phyloP scores from a whole-genome alignment of 169 alveolate species.

The Plasmodium berghei region DNA sequence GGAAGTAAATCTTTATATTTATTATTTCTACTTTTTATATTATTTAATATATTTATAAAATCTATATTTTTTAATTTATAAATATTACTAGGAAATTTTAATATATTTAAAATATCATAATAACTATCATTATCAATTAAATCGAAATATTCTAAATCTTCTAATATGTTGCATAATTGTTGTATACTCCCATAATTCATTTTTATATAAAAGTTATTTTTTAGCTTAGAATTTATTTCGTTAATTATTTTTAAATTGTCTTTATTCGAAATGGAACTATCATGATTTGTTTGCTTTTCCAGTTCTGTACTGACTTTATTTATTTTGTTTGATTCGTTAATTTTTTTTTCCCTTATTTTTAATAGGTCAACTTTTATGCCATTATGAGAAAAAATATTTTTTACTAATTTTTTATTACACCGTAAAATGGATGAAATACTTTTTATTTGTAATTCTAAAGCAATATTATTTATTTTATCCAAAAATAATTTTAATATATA shows the following conservation, averaged over 20 bases:
- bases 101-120: conserved; percentile 44
- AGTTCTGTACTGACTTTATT: neutral
- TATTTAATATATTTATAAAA: conserved; percentile 56
- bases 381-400: neutral
- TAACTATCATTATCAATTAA: conserved; percentile 61
- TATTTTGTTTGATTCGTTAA: neutral
- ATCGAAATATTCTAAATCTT: conserved; percentile 55
- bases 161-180: conserved; percentile 60
- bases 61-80: conserved; percentile 31
- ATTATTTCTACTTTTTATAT: conserved; percentile 53
- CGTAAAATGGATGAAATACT: conserved; percentile 60
- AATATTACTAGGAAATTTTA: neutral
- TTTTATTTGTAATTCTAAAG: conserved; percentile 34
- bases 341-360: neutral
- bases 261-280: neutral
- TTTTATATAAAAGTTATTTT: conserved; percentile 35
- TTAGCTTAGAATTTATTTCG: conserved; percentile 14
- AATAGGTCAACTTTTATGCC: neutral
- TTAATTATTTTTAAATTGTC: conserved; percentile 6
- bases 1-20: conserved; percentile 46
- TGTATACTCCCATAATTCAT: conserved; percentile 37
- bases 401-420: conserved; percentile 56
- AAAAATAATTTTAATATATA: conserved; percentile 28
- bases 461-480: conserved; percentile 7
- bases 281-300: neutral